Base-by-base conservation (phyloP, 805 yeast genomes). In the Lachancea quebecensis region DNA sequence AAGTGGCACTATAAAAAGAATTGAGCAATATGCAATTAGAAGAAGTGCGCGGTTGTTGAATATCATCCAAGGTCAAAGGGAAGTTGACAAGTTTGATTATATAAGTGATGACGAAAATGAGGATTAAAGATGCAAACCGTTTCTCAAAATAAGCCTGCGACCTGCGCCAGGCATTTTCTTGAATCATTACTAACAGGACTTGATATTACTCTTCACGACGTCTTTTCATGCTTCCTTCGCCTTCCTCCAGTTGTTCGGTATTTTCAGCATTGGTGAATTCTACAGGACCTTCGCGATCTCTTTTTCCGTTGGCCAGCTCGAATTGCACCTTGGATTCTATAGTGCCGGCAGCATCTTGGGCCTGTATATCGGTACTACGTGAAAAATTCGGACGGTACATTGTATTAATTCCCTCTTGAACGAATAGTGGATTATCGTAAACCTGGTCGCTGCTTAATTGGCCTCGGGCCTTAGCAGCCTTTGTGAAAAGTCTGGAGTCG, bases 1-100 rank as follows among this genome's bases (percentile, higher is more conserved):
- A 0, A 82, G 95, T 57, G 98, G 96, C 0, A 88, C 96, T 0
- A 89, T 90, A 29, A 82, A 81, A 59, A 87, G 86, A 58, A 78
- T 95, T 51, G 95, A 90, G 59, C 75, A 79, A 51, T 76, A 71
- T 47, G 82, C 89, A 0, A 78, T 86, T 27, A 72, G 45, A 69
- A 78, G 57, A 69, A 54, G 50, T 43, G 45, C 49, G 17, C 55
- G 53, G 39, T 45, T 57, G 4, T 32, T 55, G 18, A 43, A 52
- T 10, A 38, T 53, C 3, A 39, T 60, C 16, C 44, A 46, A 15
- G 40, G 28, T 27, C 34, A 11, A 27, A 40, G 42, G 10, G 30
- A 35, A n/a, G 36, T 45, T 10, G 51, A 56, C 17, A 47, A 50
- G 32, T 55, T 58, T 38, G 36, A 47, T 5, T 42, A 36, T 10